Evolutionary conservation across 2,329 filamentous ascomycete genomes (phyloP), one percentile per base, ranked within the genome.

Genomic region (Bipolaris gigantea): DNA sequence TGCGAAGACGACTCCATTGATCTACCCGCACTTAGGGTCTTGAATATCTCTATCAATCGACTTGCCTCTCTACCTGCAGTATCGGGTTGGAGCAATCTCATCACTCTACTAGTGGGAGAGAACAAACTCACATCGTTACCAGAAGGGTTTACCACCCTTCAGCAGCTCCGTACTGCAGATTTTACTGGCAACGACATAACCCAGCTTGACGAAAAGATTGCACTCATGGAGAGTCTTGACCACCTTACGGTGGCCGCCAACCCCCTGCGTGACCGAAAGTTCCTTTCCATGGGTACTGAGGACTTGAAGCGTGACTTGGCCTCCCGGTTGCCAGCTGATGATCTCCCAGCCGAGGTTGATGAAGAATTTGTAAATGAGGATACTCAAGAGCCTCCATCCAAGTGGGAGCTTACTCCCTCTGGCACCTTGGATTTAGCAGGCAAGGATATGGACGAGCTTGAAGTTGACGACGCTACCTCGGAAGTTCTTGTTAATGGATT

Each of bases 141-240:
- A 0, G 79, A 85, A 27, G 91, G 91, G 0, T 89, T 97, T 60
- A 80, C 83, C 1, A 79, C 77, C 1, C 80, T 97, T 0, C 75
- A 81, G 33, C 86, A 84, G 52, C 75, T 97, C 13, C 87, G 86
- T 45, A 88, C 87, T 51, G 89, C 88, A 27, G 91, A 97, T 72
- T 88, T 97, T 61, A 89, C 89, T 0, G 86, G 88, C 62, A 99
- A 99, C 67, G 86, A 94, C 59, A 85, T 99, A 43, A 85, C 85
- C 2, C 79, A 84, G 11, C 73, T 99, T 7, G 89, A 94, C 27
- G 82, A 90, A 0, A 86, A 86, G 60, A 84, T 97, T 53, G 89
- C 88, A 5, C 78, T 84, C 23, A 96, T 97, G 91, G 85, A 90
- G 5, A 86, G 77, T 40, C 77, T 99, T 9, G 82, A 85, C 18